These are phyloP conservation scores for Candida berthetii DNA, from an alignment of 805 yeast genomes.

Conservation along the genomic window DNA sequence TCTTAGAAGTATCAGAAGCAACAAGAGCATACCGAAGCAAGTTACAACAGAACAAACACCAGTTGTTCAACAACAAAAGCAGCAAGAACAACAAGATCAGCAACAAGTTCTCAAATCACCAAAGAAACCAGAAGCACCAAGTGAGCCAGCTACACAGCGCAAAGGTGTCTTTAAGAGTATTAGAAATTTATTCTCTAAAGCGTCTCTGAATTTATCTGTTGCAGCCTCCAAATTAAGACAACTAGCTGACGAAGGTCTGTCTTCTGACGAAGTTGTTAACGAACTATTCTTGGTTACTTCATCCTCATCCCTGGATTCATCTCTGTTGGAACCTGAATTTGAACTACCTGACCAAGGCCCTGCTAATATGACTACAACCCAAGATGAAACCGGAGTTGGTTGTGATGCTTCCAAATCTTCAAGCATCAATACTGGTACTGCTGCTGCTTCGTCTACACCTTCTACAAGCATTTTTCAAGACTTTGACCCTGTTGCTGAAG, in stretches of 20 bases:
- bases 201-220: slow-evolving; percentile 32
- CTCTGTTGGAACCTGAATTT: slow-evolving; percentile 19
- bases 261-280: slow-evolving; percentile 42
- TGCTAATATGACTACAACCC: slow-evolving; percentile 10
- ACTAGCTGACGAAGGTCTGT: slow-evolving; percentile 42
- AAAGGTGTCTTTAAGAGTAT: slow-evolving; percentile 13
- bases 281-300: slow-evolving; percentile 41
- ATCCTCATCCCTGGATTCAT: slow-evolving; percentile 21
- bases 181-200: slow-evolving; percentile 27
- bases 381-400: slow-evolving; percentile 14
- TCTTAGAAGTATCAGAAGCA: not conserved
- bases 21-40: not conserved
- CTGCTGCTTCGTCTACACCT: not conserved
- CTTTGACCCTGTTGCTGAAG: slow-evolving; percentile 26
- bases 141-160: slow-evolving; percentile 1
- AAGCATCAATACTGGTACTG: not conserved
- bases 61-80: not conserved
- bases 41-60: not conserved
- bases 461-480: slow-evolving; percentile 18
- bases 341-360: slow-evolving; percentile 9
- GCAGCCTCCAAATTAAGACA: slow-evolving; percentile 28
- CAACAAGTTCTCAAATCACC: not conserved
- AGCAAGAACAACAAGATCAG: not conserved
- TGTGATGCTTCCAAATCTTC: slow-evolving; percentile 1
- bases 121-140: slow-evolving; percentile 1